Evolutionary conservation across 768 basidiomycete species (phyloP), one percentile per base, ranked within the genome.

Genomic region (Sarcodon sp.): DNA sequence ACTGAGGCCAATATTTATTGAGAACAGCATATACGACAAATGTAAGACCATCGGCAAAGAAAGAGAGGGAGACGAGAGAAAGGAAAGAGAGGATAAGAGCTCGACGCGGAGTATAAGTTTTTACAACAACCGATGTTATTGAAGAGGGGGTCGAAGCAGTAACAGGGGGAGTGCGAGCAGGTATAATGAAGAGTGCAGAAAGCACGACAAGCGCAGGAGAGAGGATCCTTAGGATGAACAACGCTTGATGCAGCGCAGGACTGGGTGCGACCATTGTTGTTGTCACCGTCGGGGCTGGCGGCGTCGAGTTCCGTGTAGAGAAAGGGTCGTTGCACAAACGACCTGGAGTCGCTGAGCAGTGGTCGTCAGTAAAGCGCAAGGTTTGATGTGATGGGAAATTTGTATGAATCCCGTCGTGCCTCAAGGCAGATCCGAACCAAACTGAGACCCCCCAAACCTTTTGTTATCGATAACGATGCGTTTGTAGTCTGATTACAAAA

Each of bases 101-200:
- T 50, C 84, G 78, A 59, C 92, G 82, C 37, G 91, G 90, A 46
- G 80, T 70, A 51, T 74, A 70, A 49, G 72, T 75, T 48, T 80
- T 74, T 59, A 88, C 77, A 64, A 89, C 77, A 61, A 90, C 86
- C 46, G 81, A 66, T 35, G 79, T 86, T 59, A 90, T 88, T 54
- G 77, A 78, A 38, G 80, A 83, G 33, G 73, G 63, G 15, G 67
- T 63, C 7, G 54, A 57, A 27, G 21, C 21, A 27, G 21, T 27
- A 27, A 27, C 21, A 1, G 73, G 74, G 6, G 66, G 58, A 7
- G 67, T 59, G 53, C 69, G 72, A 38, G 69, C 62, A 45, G 70
- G 66, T 50, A 83, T 53, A 38, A 87, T 69, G 50, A 83, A 80
- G 47, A 85, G 57, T 27, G 79, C 68, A 16, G 79, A 62, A 47